phyloP scores from a whole-genome alignment of 257 asterid species.

The Fraxinus quadrangulata region DNA sequence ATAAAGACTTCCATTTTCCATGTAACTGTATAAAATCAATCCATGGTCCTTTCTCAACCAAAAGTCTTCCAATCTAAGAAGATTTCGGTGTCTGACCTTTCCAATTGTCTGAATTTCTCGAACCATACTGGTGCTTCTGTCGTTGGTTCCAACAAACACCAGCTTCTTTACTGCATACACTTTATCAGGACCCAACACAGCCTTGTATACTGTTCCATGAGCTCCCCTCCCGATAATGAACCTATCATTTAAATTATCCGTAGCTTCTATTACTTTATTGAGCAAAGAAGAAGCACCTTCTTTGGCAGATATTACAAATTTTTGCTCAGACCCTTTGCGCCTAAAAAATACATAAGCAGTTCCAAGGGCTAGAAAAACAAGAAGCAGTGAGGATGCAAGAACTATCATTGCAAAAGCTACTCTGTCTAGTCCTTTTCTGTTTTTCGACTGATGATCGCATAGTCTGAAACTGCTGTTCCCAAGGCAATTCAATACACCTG shows the following conservation, averaged over 20 bases:
- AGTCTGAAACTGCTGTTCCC: slow-evolving; percentile 33
- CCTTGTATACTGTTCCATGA: slow-evolving; percentile 78
- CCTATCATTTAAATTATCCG: slow-evolving; percentile 61
- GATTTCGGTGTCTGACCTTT: slow-evolving; percentile 78
- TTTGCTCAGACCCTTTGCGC: slow-evolving; percentile 27
- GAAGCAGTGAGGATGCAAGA: slow-evolving; percentile 38
- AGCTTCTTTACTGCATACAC: slow-evolving; percentile 75
- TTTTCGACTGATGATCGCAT: slow-evolving; percentile 41
- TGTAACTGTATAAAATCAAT: slow-evolving; percentile 59
- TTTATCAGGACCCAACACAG: slow-evolving; percentile 45
- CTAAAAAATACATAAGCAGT: slow-evolving; percentile 33
- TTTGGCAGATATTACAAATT: slow-evolving; percentile 37
- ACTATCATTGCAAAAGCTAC: slow-evolving; percentile 42
- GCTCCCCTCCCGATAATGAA: slow-evolving; percentile 75
- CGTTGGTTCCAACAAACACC: slow-evolving; percentile 43
- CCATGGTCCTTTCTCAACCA: slow-evolving; percentile 85
- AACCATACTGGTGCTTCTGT: slow-evolving; percentile 59
- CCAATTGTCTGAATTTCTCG: slow-evolving; percentile 79
- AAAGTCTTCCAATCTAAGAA: slow-evolving; percentile 63
- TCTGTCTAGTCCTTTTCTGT: slow-evolving; percentile 31
- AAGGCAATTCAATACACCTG: slow-evolving; percentile 36
- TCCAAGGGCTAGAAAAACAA: slow-evolving; percentile 39
- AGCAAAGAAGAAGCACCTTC: slow-evolving; percentile 74
- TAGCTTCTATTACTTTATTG: slow-evolving; percentile 62
- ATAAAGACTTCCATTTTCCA: slow-evolving; percentile 79